Conservation (phyloP, 108 stramenopile species). For the Pseudonitzschia multiseries region DNA sequence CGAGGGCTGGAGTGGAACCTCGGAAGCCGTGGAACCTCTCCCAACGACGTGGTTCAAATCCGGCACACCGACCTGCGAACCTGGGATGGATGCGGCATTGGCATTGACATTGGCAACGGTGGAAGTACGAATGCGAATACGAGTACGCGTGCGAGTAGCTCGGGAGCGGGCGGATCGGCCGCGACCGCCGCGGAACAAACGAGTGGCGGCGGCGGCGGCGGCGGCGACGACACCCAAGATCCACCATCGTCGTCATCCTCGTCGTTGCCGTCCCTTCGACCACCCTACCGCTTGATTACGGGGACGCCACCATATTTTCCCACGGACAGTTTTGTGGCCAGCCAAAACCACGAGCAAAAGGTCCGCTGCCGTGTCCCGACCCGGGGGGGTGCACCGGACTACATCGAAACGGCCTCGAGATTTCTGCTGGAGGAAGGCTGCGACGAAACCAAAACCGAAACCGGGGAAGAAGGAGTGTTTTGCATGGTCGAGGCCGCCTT, state of each 20-base stretch:
- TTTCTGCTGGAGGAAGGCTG: constrained; percentile 2
- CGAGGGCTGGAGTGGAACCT: constrained; percentile 33
- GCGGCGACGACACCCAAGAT: not conserved
- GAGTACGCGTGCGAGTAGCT: too few relatives aligned
- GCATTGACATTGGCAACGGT: not conserved
- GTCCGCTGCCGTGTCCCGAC: constrained; percentile 37
- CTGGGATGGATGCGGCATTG: constrained; percentile 19
- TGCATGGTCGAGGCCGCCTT: constrained; percentile 35
- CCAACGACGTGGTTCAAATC: constrained; percentile 16
- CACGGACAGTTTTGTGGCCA: constrained; percentile 31
- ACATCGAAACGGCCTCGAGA: constrained; percentile 28
- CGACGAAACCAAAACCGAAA: too few relatives aligned
- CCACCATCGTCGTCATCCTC: not conserved
- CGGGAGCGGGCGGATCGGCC: not conserved
- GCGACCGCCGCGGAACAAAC: constrained; percentile 21
- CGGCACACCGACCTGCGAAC: constrained; percentile 29
- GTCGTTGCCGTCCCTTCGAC: not conserved
- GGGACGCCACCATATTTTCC: constrained; percentile 44
- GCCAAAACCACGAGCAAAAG: constrained; percentile 39
- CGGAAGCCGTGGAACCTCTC: constrained; percentile 14
- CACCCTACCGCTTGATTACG: constrained; percentile 27
- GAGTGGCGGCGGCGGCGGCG: too few relatives aligned
- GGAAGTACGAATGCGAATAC: too few relatives aligned
- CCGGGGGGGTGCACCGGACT: constrained; percentile 35
- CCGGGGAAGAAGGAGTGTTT: constrained; percentile 23